phyloP scores from a whole-genome alignment of 768 basidiomycete genomes.

The Postia placenta region DNA sequence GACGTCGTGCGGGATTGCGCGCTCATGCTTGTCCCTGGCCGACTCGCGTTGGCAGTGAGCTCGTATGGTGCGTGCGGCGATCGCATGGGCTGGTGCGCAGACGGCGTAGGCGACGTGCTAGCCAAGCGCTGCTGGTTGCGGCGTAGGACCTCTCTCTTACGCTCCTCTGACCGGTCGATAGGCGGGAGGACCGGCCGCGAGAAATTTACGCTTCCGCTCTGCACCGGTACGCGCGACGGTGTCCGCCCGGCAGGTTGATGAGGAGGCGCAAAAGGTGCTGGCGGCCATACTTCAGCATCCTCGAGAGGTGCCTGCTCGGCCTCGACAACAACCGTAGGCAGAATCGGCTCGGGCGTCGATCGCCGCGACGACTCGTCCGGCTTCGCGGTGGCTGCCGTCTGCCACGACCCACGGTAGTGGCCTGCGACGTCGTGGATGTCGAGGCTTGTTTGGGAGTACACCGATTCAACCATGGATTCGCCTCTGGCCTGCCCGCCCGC shows the following conservation, averaged over 20 bases:
- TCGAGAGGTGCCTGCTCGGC: slow-evolving; percentile 7
- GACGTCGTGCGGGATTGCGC: background rate
- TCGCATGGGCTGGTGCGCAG: background rate
- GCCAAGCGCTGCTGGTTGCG: slow-evolving; percentile 44
- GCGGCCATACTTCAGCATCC: slow-evolving; percentile 1
- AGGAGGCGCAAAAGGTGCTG: slow-evolving; percentile 17
- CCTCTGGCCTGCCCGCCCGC: slow-evolving; percentile 1
- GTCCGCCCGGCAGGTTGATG: slow-evolving; percentile 24
- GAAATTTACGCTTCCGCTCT: slow-evolving; percentile 52
- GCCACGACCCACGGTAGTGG: slow-evolving; percentile 16
- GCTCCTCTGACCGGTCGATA: slow-evolving; percentile 30
- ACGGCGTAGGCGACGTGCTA: slow-evolving; percentile 26
- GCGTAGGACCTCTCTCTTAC: slow-evolving; percentile 44
- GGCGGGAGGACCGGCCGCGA: slow-evolving; percentile 53
- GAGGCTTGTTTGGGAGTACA: slow-evolving; percentile 12
- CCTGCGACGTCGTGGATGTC: slow-evolving; percentile 18
- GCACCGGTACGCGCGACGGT: slow-evolving; percentile 30
- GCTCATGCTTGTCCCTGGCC: slow-evolving; percentile 3
- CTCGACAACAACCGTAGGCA: slow-evolving; percentile 55
- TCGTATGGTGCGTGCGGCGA: slow-evolving; percentile 1
- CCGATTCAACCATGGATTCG: slow-evolving; percentile 9
- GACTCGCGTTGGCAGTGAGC: background rate
- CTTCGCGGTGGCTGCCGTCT: slow-evolving; percentile 7
- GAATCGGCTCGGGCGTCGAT: slow-evolving; percentile 5
- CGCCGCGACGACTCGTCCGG: background rate